A percentile compares a stretch with the other conserved stretches of the same genome.
phyloP scores from a whole-genome alignment of 805 yeast species.

The Candida boleticola region DNA sequence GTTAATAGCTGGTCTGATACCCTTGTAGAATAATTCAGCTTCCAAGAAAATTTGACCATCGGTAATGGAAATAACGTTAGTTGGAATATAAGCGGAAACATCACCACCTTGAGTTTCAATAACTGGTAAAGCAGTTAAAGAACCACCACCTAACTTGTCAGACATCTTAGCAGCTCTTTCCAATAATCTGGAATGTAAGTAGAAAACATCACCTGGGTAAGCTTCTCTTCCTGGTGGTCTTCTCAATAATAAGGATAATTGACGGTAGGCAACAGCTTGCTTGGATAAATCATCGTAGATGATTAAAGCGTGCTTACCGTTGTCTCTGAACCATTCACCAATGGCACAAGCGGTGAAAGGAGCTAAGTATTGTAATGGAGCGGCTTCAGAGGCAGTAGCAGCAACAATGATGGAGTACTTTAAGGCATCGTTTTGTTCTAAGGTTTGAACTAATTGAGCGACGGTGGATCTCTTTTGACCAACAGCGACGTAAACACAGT shows the following conservation, averaged over 20 bases:
- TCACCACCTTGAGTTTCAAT: slow-evolving; percentile 99
- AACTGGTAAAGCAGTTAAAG: slow-evolving; percentile 93
- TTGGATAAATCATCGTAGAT: slow-evolving; percentile 97
- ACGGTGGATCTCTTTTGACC: slow-evolving; percentile 99
- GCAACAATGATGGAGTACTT: slow-evolving; percentile 98
- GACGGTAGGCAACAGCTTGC: slow-evolving; percentile 99
- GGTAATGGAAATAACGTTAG: slow-evolving; percentile 95
- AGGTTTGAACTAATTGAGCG: slow-evolving; percentile 98
- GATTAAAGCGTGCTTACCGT: slow-evolving; percentile 96
- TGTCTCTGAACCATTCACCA: slow-evolving; percentile 99
- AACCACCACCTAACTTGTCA: slow-evolving; percentile 86
- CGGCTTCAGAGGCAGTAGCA: slow-evolving; percentile 99
- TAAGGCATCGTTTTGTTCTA: slow-evolving; percentile 97
- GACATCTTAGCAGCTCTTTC: slow-evolving; percentile 98
- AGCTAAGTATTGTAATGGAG: slow-evolving; percentile 99
- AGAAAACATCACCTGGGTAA: slow-evolving; percentile 96
- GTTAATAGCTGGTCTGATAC: slow-evolving; percentile 99
- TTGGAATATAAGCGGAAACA: slow-evolving; percentile 96
- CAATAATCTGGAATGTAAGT: slow-evolving; percentile 90
- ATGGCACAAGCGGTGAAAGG: slow-evolving; percentile 99
- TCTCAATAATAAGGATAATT: slow-evolving; percentile 94
- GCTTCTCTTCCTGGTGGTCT: slow-evolving; percentile 98
- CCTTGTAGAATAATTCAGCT: slow-evolving; percentile 99
- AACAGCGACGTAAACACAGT: slow-evolving; percentile 99
- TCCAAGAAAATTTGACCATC: slow-evolving; percentile 99